Conservation (phyloP, 768 basidiomycete genomes). For the Sutorius australiensis region DNA sequence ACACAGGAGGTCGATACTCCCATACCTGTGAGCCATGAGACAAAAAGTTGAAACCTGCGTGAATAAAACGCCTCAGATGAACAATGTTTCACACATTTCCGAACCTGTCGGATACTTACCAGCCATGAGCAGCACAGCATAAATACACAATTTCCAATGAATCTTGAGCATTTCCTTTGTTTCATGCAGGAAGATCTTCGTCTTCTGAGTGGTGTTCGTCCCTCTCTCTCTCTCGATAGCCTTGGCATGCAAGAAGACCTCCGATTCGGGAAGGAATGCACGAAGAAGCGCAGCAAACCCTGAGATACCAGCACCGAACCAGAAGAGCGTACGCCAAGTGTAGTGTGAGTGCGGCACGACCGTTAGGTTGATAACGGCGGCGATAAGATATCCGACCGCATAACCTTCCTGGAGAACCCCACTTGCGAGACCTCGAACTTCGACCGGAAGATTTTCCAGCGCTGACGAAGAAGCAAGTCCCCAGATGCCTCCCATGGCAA, state of each 20-base stretch:
- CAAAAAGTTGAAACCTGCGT: conserved; percentile 68
- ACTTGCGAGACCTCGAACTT: conserved; percentile 78
- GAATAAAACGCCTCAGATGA: not conserved
- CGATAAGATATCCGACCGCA: conserved; percentile 80
- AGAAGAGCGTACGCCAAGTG: conserved; percentile 80
- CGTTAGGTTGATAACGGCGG: conserved; percentile 76
- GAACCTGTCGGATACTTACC: conserved; percentile 22
- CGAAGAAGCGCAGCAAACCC: conserved; percentile 67
- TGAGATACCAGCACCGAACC: conserved; percentile 68
- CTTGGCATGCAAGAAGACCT: conserved; percentile 65
- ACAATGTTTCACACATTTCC: not conserved
- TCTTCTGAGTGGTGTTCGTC: conserved; percentile 44
- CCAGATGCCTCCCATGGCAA: conserved; percentile 91
- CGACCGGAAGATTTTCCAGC: conserved; percentile 85
- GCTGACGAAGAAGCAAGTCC: conserved; percentile 77
- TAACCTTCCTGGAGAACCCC: conserved; percentile 90
- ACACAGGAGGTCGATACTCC: not conserved
- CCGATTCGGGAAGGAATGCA: conserved; percentile 70
- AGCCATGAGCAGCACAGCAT: conserved; percentile 80
- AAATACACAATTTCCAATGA: conserved; percentile 83
- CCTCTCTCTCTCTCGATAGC: conserved; percentile 46
- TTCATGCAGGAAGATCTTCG: conserved; percentile 68
- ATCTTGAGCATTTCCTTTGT: conserved; percentile 69
- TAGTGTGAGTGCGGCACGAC: conserved; percentile 38
- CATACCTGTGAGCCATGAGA: conserved; percentile 66